Evolutionary conservation across 768 basidiomycete genomes (phyloP).

Genomic region (Suillus weaverae): DNA sequence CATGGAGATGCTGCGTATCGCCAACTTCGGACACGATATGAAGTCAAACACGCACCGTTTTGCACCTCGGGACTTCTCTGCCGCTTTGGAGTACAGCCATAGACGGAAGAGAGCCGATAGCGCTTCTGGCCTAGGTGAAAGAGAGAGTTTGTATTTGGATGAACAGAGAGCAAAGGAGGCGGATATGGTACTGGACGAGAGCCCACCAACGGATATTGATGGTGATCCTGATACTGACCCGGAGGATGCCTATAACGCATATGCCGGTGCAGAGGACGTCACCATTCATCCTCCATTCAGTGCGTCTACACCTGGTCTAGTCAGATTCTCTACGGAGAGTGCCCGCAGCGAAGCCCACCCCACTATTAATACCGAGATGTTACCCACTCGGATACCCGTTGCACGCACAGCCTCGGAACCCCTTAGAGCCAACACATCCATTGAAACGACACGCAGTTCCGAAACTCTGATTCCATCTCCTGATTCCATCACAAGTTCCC

Average conservation of each 20-base stretch:
- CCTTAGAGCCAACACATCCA: slow-evolving; percentile 43
- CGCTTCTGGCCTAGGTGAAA: slow-evolving; percentile 50
- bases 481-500: slow-evolving; percentile 30
- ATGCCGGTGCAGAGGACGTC: slow-evolving; percentile 15
- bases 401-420: slow-evolving; percentile 49
- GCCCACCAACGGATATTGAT: slow-evolving; percentile 74
- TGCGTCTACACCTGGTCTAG: slow-evolving; percentile 19
- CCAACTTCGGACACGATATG: slow-evolving; percentile 75
- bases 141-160: slow-evolving; percentile 70
- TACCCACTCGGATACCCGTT: slow-evolving; percentile 41
- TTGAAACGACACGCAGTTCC: slow-evolving; percentile 37
- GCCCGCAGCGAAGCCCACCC: slow-evolving; percentile 43
- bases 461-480: slow-evolving; percentile 42
- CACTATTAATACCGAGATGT: slow-evolving; percentile 35
- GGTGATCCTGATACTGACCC: slow-evolving; percentile 42
- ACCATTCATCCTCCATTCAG: slow-evolving; percentile 19
- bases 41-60: slow-evolving; percentile 30
- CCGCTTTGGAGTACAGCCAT: slow-evolving; percentile 25
- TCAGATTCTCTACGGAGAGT: slow-evolving; percentile 26
- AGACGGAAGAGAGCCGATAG: slow-evolving; percentile 67
- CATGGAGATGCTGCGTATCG: slow-evolving; percentile 86
- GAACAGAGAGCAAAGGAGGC: slow-evolving; percentile 48
- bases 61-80: slow-evolving; percentile 26
- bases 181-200: slow-evolving; percentile 71
- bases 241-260: slow-evolving; percentile 45